Percentiles rank a stretch among this genome's conserved stretches.
Conservation (phyloP, 176 grass and related monocot genomes). For the Tillandsia leiboldiana region DNA sequence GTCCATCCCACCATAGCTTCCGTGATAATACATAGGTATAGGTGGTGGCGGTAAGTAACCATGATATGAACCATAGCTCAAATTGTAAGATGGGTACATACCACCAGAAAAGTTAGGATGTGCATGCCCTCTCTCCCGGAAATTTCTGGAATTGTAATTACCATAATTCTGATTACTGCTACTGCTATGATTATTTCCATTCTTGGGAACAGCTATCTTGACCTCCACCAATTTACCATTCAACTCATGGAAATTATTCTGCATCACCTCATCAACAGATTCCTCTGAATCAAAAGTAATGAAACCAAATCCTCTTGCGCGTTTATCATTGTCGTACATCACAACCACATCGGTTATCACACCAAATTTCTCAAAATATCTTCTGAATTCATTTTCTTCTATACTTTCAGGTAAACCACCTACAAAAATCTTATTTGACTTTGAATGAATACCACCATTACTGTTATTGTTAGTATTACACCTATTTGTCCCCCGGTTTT, state of each 20-base stretch:
- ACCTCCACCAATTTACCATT: conserved; percentile 22
- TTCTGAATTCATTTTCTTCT: conserved; percentile 5
- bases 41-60: background rate
- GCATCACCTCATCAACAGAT: conserved; percentile 1
- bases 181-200: background rate
- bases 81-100: background rate
- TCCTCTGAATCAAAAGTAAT: conserved; percentile 17
- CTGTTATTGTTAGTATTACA: background rate
- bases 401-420: conserved; percentile 19
- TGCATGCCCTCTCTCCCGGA: background rate
- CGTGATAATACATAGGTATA: background rate
- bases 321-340: conserved; percentile 7
- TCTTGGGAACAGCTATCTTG: conserved; percentile 19
- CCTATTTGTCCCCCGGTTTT: background rate
- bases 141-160: background rate
- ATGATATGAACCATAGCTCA: background rate
- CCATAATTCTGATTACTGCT: background rate
- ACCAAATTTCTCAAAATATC: conserved; percentile 24
- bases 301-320: conserved; percentile 28
- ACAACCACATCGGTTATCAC: conserved; percentile 12
- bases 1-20: background rate
- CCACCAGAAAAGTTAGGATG: background rate
- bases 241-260: conserved; percentile 17
- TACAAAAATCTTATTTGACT: conserved; percentile 15
- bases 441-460: background rate